A percentile compares a stretch with the other conserved stretches of the same genome.
phyloP scores from a whole-genome alignment of 176 grass and related monocot genomes.

The Juncus inflexus region DNA sequence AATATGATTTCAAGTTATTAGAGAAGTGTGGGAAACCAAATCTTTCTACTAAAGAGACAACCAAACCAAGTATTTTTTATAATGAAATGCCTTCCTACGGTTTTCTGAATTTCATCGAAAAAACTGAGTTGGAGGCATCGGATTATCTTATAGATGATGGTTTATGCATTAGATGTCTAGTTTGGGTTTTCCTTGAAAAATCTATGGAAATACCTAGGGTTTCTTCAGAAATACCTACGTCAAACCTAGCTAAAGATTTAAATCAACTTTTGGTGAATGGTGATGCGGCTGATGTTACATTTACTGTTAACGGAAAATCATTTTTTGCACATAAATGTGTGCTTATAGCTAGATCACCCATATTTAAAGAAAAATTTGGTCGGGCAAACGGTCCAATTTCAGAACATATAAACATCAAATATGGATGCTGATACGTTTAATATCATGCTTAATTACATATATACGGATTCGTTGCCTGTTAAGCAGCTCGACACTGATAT shows the following conservation, averaged over 20 bases:
- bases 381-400: background rate
- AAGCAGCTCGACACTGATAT: background rate
- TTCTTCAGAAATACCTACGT: background rate
- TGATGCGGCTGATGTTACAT: conserved; percentile 4
- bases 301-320: background rate
- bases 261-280: background rate
- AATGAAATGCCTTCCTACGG: conserved; percentile 12
- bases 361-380: conserved; percentile 13
- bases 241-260: conserved; percentile 16
- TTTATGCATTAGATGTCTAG: conserved; percentile 17
- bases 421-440: conserved; percentile 6
- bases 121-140: conserved; percentile 12
- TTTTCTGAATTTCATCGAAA: conserved; percentile 11
- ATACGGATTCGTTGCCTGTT: conserved; percentile 15
- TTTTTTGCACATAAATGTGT: conserved; percentile 21
- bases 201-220: background rate
- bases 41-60: too few species aligned
- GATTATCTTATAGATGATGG: conserved; percentile 12
- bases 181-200: conserved; percentile 23
- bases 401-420: background rate
- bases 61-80: too few species aligned
- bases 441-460: conserved; percentile 23
- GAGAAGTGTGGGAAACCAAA: too few species aligned
- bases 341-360: conserved; percentile 18
- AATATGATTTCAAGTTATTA: too few species aligned